Percentiles rank a stretch among this genome's conserved stretches.
Evolutionary conservation across 2,329 filamentous ascomycete species (phyloP).

Genomic region (Fusarium brachygibbosum): DNA sequence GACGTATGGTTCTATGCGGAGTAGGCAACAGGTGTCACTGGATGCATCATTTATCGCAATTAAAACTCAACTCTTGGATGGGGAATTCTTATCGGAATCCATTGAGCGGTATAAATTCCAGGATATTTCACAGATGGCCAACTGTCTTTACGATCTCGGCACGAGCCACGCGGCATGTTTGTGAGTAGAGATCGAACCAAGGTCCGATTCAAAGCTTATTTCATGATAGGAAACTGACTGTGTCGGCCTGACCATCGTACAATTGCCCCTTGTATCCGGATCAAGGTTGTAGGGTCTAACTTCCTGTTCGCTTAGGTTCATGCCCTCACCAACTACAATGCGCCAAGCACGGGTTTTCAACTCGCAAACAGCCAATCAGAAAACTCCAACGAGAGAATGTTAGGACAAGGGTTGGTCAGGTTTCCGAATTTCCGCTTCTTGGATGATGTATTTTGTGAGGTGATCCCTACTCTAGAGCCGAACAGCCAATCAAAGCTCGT

Average conservation of each 20-base stretch:
- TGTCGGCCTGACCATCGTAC: background rate
- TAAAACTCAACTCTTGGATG: slow-evolving; percentile 1
- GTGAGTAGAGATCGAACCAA: background rate
- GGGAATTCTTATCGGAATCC: background rate
- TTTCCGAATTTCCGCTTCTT: background rate
- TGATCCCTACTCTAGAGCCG: background rate
- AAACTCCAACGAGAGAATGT: background rate
- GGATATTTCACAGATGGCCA: background rate
- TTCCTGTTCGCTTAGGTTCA: background rate
- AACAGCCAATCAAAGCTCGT: background rate
- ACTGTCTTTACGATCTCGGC: background rate
- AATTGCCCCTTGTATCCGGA: background rate
- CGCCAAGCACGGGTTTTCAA: background rate
- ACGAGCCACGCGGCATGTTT: background rate
- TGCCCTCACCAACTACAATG: background rate
- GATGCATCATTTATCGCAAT: background rate
- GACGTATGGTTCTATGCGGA: background rate
- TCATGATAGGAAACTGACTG: background rate
- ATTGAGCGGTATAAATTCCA: background rate
- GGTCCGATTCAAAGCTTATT: background rate
- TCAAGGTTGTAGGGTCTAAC: background rate
- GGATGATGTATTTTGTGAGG: background rate
- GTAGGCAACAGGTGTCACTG: background rate
- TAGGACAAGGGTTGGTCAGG: background rate
- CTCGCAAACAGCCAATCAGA: background rate